A percentile compares a stretch with the other conserved stretches of the same genome.
Evolutionary conservation across 805 yeast species (phyloP).

Genomic region (Candida palmyrensis): DNA sequence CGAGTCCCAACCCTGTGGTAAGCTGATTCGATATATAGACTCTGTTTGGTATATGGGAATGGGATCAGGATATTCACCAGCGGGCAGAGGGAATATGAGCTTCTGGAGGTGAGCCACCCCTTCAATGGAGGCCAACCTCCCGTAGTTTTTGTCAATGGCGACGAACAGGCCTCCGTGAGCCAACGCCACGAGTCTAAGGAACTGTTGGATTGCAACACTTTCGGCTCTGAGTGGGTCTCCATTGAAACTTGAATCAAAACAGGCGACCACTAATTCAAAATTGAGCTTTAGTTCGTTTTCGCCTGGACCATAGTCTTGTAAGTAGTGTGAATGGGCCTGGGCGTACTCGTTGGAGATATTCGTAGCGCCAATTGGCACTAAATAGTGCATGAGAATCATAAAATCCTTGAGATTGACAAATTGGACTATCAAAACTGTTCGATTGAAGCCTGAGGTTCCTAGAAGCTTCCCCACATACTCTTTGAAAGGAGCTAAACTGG

Average conservation of each 20-base stretch:
- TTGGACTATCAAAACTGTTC: no score
- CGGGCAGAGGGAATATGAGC: neutral
- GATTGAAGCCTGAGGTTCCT: no score
- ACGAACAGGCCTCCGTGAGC: slow-evolving; percentile 24
- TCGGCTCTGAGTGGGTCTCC: slow-evolving; percentile 14
- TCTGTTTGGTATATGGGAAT: slow-evolving; percentile 8
- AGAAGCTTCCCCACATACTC: neutral
- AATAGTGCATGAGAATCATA: no score
- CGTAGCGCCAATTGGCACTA: no score
- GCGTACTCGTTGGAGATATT: no score
- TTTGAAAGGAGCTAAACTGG: slow-evolving; percentile 1
- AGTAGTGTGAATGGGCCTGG: no score
- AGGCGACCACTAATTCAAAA: slow-evolving; percentile 1
- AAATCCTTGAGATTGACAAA: no score
- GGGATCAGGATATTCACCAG: neutral
- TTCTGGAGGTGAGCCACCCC: no score
- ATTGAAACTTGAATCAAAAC: slow-evolving; percentile 7
- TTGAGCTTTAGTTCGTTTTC: neutral
- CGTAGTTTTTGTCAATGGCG: slow-evolving; percentile 6
- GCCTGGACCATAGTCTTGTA: no score
- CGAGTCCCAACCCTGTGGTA: slow-evolving; percentile 41
- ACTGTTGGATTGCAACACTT: slow-evolving; percentile 28
- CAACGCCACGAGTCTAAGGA: slow-evolving; percentile 26
- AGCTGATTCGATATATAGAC: slow-evolving; percentile 33
- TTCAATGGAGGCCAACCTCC: neutral